These are phyloP conservation scores for Paraphoma chrysanthemicola DNA, from an alignment of 2,329 filamentous ascomycete species.

Conservation along the genomic window DNA sequence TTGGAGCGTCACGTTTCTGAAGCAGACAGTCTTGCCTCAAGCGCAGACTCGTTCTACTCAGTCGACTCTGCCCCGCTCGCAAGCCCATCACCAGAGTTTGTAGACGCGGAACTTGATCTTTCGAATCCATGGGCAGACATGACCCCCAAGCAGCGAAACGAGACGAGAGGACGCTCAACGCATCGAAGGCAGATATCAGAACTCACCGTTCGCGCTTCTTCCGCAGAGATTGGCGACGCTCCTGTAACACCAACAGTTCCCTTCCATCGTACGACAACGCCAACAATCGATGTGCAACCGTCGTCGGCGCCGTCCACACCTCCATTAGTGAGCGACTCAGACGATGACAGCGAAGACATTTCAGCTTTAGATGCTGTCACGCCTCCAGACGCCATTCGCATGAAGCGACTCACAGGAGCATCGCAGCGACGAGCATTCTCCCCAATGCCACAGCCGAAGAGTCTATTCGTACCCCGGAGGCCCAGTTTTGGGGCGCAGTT, in stretches of 20 bases:
- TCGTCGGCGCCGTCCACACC: slow-evolving; percentile 53
- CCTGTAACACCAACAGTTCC: slow-evolving; percentile 31
- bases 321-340: slow-evolving; percentile 52
- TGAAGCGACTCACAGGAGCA: slow-evolving; percentile 56
- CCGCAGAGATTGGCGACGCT: slow-evolving; percentile 18
- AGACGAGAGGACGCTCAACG: slow-evolving; percentile 34
- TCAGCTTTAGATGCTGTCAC: slow-evolving; percentile 49
- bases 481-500: slow-evolving; percentile 46
- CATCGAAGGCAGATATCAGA: slow-evolving; percentile 48
- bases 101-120: slow-evolving; percentile 38
- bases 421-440: slow-evolving; percentile 67
- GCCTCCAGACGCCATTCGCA: slow-evolving; percentile 47
- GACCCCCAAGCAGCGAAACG: slow-evolving; percentile 14
- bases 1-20: slow-evolving; percentile 36
- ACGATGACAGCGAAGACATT: slow-evolving; percentile 52
- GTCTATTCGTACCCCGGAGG: slow-evolving; percentile 64
- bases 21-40: slow-evolving; percentile 42
- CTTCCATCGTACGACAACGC: slow-evolving; percentile 22
- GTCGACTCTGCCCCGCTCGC: slow-evolving; percentile 28
- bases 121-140: slow-evolving; percentile 37
- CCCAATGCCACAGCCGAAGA: slow-evolving; percentile 72
- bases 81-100: slow-evolving; percentile 38
- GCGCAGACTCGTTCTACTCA: slow-evolving; percentile 48
- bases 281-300: slow-evolving; percentile 26
- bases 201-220: slow-evolving; percentile 39